Base-by-base conservation (phyloP, 768 basidiomycete species). In the Nevesoporus exiguus region DNA sequence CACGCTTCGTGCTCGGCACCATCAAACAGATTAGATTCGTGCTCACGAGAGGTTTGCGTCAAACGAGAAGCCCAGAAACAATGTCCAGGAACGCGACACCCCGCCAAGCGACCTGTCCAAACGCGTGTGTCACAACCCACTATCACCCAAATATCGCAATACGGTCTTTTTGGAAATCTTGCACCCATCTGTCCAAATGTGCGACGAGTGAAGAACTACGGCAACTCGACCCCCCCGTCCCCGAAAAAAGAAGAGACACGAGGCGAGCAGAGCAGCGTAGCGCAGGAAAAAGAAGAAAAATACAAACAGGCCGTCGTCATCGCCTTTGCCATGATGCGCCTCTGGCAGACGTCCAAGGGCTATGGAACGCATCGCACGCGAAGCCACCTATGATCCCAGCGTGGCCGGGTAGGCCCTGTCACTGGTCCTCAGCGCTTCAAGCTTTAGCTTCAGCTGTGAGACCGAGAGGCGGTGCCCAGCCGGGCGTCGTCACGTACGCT, bases 11-110 rank as follows among this genome's bases (percentile, higher is more conserved):
- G 40, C 27, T 41, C 55, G 34, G 42, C 47, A 31, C 30, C 27
- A 29, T 44, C 41, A 47, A 45, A 58, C 46, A 58, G 56, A 59
- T 58, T 29, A 46, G 44, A 46, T 46, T 31, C 44, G 17, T 1
- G 27, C 21, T 27, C 24, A 27, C 41, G 14, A 25, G 24, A 42
- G 22, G 22, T 24, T n/a, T n/a, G 42, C 21, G 22, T 24, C 22
- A 31, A 31, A 46, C 5, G 13, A 13, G 29, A 19, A 11, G 15
- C 31, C 6, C 9, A 14, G 41, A 27, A 19, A 51, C 51, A 41
- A 63, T 52, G 54, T 33, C 54, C 59, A 61, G 54, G 54, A 56
- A 61, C 50, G 15, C 22, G 13, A 22, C 33, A 49, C 13, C 21
- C 15, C 15, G 40, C 24, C 56, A 41, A 42, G 47, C 15, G 8